Evolutionary conservation across 192 early-diverging fungal genomes (phyloP).

Genomic region (Backusella liffmaniae): DNA sequence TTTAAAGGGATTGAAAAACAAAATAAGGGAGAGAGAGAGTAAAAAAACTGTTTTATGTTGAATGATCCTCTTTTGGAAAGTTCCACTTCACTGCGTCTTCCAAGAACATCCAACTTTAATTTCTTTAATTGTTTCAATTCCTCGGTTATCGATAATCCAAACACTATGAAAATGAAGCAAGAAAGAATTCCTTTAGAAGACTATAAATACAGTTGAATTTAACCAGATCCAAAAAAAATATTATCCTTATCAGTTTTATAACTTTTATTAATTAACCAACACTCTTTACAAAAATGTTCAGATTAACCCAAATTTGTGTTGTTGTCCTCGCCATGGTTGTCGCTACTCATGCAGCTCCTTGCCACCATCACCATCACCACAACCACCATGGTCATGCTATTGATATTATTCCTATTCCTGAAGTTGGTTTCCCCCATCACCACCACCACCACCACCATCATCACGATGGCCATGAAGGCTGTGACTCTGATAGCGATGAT

Average conservation of each 20-base stretch:
- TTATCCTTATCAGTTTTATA: neutral
- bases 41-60: neutral
- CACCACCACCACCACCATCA: neutral
- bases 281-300: neutral
- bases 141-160: neutral
- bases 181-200: neutral
- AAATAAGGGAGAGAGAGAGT: neutral
- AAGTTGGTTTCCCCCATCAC: neutral
- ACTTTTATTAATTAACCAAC: neutral
- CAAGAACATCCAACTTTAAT: neutral
- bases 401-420: neutral
- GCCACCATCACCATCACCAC: neutral
- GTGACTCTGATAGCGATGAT: neutral
- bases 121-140: neutral
- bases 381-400: neutral
- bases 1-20: neutral
- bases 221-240: neutral
- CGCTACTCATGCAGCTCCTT: neutral
- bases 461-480: neutral
- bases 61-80: neutral
- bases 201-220: neutral
- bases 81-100: neutral
- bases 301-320: slow-evolving; percentile 7
- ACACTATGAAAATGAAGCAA: neutral
- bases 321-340: slow-evolving; percentile 3